Evolutionary conservation across 345 rosid species (phyloP).

Genomic region (Citrus mangshanensis): DNA sequence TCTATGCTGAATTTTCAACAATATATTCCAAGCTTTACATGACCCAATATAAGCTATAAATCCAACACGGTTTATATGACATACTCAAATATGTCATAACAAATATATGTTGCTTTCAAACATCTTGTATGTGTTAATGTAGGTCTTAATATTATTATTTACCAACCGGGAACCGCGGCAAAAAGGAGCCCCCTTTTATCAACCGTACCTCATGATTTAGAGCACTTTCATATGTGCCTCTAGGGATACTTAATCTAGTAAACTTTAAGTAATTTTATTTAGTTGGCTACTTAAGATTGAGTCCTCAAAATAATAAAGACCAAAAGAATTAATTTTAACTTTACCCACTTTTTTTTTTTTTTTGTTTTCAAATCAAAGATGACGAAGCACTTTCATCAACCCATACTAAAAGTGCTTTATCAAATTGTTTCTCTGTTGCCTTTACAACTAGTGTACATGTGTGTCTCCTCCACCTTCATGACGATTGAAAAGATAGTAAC

Average conservation of each 20-base stretch:
- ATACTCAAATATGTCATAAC: neutral
- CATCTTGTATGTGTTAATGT: neutral
- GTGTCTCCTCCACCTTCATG: no score
- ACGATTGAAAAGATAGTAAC: neutral
- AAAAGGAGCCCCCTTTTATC: neutral
- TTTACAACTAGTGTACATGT: neutral
- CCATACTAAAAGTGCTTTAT: neutral
- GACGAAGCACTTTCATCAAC: no score
- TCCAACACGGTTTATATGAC: neutral
- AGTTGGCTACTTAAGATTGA: no score
- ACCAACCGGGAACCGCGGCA: conserved; percentile 6
- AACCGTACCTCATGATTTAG: neutral
- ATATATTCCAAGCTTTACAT: neutral
- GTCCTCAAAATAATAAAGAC: no score
- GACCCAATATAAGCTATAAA: neutral
- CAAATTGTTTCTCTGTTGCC: neutral
- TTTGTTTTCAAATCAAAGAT: no score
- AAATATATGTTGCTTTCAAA: neutral
- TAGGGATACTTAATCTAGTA: no score
- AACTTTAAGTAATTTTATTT: no score
- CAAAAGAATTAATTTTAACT: no score
- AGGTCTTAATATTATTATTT: neutral
- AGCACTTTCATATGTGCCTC: neutral
- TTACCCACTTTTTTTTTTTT: no score
- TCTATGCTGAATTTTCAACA: neutral